Base-by-base conservation (phyloP, 1,284 basidiomycete genomes). In the Irpex sp. region DNA sequence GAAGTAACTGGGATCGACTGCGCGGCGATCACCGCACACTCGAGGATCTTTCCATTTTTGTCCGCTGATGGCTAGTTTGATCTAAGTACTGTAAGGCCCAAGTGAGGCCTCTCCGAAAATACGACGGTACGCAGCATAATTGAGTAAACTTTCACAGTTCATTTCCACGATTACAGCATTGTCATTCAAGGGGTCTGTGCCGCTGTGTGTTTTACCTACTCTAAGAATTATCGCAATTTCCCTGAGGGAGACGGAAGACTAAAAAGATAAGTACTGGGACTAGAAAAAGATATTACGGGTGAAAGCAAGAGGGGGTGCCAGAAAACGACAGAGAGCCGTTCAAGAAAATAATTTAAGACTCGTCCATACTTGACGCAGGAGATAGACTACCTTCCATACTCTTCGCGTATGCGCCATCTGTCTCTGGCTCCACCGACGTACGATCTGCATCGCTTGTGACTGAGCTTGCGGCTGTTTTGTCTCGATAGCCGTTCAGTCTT, bases 301-400 rank as follows among this genome's bases (percentile, higher is more conserved):
- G 50, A 5, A 54, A 33, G 43, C 31, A 13, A 61, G 54, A 56
- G 39, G 26, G 26, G 3, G 26, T 26, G 26, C 26, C 26, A 26
- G 26, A 26, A 26, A 26, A 26, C 26, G 26, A 26, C 26, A 26
- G 26, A 26, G 26, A 26, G 26, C 26, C 37, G 35, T 51, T 55
- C 26, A 59, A 43, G 26, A 55, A 55, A 55, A 55, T 33, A 55
- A 9, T 58, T 71, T 69, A 72, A 61, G 71, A 73, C 65, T 71
- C 71, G 67, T 75, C 75, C 71, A 75, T 74, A 65, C 66, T 71
- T 4, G 71, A 70, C 26, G 70, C 59, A 39, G 75, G 74, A 37
- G 75, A 75, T 43, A 72, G 64, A 56, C 74, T 74, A 46, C 71
- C 66, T 66, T 70, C 67, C 64, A 71, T 64, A 61, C 72, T 72